Percentiles rank a stretch among this genome's conserved stretches.
These are phyloP conservation scores for Sparassis latifolia DNA, from an alignment of 1,284 basidiomycete species.

Conservation along the genomic window DNA sequence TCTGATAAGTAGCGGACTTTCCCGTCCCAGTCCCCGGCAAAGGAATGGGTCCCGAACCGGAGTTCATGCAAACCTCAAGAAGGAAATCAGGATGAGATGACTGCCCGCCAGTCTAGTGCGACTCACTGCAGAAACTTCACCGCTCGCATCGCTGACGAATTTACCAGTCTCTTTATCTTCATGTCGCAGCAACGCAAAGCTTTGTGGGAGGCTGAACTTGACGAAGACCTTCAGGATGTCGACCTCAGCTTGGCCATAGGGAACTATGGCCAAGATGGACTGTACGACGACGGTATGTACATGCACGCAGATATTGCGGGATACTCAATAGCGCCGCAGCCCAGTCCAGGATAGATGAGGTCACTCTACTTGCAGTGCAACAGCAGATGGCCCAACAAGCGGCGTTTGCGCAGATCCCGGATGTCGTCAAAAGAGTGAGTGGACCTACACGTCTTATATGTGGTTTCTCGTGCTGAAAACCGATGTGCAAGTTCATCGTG, in stretches of 20 bases:
- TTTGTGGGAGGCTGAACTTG: slow-evolving; percentile 65
- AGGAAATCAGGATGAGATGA: too few relatives aligned
- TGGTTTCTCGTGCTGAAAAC: neutral
- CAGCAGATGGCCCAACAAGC: slow-evolving; percentile 77
- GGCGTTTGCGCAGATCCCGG: slow-evolving; percentile 72
- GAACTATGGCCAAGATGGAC: slow-evolving; percentile 57
- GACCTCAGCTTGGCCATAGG: slow-evolving; percentile 67
- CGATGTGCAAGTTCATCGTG: slow-evolving; percentile 66
- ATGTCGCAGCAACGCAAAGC: slow-evolving; percentile 61
- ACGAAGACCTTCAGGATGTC: slow-evolving; percentile 68
- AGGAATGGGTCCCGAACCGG: too few relatives aligned
- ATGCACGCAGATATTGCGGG: neutral
- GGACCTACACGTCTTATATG: slow-evolving; percentile 1
- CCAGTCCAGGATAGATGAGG: slow-evolving; percentile 59
- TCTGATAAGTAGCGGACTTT: neutral
- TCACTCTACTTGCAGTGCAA: slow-evolving; percentile 61
- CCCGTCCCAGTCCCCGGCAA: neutral
- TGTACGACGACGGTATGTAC: slow-evolving; percentile 63
- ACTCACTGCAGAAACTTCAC: too few relatives aligned
- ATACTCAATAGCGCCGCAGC: slow-evolving; percentile 21
- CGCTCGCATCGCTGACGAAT: too few relatives aligned
- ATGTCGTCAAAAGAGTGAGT: slow-evolving; percentile 73
- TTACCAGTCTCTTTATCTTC: too few relatives aligned
- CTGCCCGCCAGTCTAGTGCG: too few relatives aligned
- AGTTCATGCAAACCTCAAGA: neutral